Percentiles rank a stretch among this genome's conserved stretches.
Conservation (phyloP, 495 filamentous ascomycete species). For the Lophiotrema nucula region DNA sequence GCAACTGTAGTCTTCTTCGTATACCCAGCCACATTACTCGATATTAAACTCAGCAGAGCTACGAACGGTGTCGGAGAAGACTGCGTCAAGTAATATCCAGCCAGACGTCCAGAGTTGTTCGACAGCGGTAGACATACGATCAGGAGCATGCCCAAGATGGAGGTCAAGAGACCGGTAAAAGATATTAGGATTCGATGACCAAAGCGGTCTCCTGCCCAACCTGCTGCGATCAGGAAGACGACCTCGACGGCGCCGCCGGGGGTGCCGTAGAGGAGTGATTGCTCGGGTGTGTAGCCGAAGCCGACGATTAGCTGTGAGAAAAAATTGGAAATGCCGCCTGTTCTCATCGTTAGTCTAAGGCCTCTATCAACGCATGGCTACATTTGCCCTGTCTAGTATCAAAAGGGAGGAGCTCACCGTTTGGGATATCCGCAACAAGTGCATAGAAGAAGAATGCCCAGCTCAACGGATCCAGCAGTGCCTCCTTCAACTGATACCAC, state of each 20-base stretch:
- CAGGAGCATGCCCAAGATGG: conserved; percentile 60
- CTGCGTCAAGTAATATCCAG: conserved; percentile 64
- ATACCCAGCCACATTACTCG: conserved; percentile 67
- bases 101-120: conserved; percentile 59
- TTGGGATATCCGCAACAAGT: conserved; percentile 61
- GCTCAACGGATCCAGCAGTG: conserved; percentile 40
- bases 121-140: conserved; percentile 62
- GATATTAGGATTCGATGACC: conserved; percentile 54
- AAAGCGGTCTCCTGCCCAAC: conserved; percentile 59
- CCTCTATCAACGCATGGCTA: no score
- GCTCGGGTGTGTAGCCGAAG: conserved; percentile 56
- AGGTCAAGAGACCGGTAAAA: conserved; percentile 42
- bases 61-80: conserved; percentile 59
- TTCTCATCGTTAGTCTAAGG: background rate
- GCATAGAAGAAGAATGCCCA: conserved; percentile 67
- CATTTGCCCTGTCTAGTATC: background rate
- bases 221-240: conserved; percentile 57
- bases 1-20: conserved; percentile 75
- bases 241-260: conserved; percentile 68
- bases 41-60: conserved; percentile 57
- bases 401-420: conserved; percentile 38
- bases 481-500: conserved; percentile 42
- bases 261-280: conserved; percentile 64
- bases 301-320: conserved; percentile 66
- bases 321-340: conserved; percentile 63